Conservation (phyloP, 805 yeast genomes). For the Saccharomyces kudriavzevii region DNA sequence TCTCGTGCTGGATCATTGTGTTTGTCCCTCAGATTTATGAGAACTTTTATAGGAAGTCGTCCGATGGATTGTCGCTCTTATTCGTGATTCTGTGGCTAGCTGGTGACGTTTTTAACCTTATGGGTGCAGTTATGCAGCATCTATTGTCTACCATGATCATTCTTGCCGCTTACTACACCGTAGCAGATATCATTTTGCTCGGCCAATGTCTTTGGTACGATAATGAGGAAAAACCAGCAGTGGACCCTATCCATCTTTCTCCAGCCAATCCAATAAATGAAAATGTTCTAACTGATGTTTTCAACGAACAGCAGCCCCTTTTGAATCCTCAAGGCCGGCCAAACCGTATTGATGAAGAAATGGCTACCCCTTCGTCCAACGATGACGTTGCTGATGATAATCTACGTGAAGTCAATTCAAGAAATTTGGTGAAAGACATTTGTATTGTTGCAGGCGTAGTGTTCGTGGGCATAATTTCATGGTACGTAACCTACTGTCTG, state of each 20-base stretch:
- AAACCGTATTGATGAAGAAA: not conserved
- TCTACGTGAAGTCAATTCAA: not conserved
- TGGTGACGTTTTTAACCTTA: constrained; percentile 88
- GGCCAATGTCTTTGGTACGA: constrained; percentile 81
- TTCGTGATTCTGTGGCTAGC: constrained; percentile 87
- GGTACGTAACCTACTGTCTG: not conserved
- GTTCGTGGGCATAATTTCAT: not conserved
- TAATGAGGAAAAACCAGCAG: constrained; percentile 29
- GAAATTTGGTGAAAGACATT: not conserved
- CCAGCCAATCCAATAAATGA: constrained; percentile 83
- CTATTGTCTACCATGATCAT: constrained; percentile 91
- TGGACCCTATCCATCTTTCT: constrained; percentile 71
- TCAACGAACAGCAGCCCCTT: constrained; percentile 30
- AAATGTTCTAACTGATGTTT: constrained; percentile 46
- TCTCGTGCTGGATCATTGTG: constrained; percentile 96
- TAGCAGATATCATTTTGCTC: constrained; percentile 79
- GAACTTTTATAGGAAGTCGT: constrained; percentile 72
- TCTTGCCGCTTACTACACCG: constrained; percentile 83
- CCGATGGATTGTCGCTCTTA: constrained; percentile 82
- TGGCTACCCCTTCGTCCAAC: not conserved
- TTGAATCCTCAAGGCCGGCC: constrained; percentile 4
- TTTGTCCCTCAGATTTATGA: constrained; percentile 96
- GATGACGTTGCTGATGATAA: not conserved
- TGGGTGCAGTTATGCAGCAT: constrained; percentile 85
- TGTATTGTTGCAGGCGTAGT: not conserved